Evolutionary conservation across 495 filamentous ascomycete genomes (phyloP).

Genomic region (Aspergillus steynii): DNA sequence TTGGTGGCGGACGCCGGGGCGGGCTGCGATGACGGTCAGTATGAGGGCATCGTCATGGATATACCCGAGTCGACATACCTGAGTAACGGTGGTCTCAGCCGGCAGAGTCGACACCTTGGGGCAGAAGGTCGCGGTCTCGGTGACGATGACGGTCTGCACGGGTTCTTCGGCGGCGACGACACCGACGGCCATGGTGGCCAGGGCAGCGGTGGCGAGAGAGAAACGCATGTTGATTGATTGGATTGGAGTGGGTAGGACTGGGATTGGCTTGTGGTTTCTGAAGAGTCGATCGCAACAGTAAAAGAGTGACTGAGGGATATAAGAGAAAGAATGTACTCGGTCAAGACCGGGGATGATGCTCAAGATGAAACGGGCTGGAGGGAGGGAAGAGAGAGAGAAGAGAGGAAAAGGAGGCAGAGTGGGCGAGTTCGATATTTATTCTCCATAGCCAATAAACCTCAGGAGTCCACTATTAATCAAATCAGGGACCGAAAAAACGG

Average conservation of each 20-base stretch:
- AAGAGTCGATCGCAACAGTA: constrained; percentile 18
- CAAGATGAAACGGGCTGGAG: constrained; percentile 27
- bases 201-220: constrained; percentile 71
- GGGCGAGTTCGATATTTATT: background rate
- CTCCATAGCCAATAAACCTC: background rate
- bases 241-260: constrained; percentile 18
- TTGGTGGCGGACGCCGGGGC: constrained; percentile 65
- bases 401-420: constrained; percentile 12
- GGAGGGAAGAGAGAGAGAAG: constrained; percentile 14
- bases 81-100: background rate
- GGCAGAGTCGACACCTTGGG: constrained; percentile 59
- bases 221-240: constrained; percentile 79
- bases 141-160: constrained; percentile 75
- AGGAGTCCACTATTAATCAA: background rate
- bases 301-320: constrained; percentile 25
- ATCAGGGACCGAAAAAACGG: background rate
- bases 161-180: constrained; percentile 53
- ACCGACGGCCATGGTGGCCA: constrained; percentile 63
- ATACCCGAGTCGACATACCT: background rate
- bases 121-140: constrained; percentile 84
- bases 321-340: constrained; percentile 57
- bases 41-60: background rate
- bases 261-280: background rate
- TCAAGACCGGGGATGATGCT: constrained; percentile 32
- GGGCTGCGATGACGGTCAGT: constrained; percentile 10